Conservation (phyloP, 768 basidiomycete species). For the Amanita jacksonii region DNA sequence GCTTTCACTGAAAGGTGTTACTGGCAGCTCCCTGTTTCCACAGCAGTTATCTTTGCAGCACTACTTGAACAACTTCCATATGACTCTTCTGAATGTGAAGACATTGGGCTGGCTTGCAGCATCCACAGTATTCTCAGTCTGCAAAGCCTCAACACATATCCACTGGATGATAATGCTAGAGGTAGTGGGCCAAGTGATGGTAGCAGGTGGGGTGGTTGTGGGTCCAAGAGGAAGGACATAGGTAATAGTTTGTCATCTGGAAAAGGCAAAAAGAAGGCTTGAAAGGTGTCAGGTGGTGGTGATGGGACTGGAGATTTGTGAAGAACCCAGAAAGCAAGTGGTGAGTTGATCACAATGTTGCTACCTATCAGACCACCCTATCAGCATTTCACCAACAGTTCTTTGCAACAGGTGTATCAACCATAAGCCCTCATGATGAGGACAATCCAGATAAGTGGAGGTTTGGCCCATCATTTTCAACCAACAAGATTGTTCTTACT, state of each 20-base stretch:
- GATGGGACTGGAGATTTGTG: constrained; percentile 7
- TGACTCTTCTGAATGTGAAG: constrained; percentile 5
- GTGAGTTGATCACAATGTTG: constrained; percentile 6
- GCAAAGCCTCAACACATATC: background rate
- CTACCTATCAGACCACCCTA: background rate
- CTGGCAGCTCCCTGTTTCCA: constrained; percentile 9
- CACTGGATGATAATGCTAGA: background rate
- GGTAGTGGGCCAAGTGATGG: constrained; percentile 1
- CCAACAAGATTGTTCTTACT: constrained; percentile 10
- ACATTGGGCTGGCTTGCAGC: constrained; percentile 3
- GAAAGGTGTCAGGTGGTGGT: background rate
- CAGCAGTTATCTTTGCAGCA: constrained; percentile 8
- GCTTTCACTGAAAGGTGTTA: constrained; percentile 8
- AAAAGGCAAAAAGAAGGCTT: constrained; percentile 6
- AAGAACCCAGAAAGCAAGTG: constrained; percentile 1
- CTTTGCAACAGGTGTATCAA: constrained; percentile 8
- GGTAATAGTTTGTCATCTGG: background rate
- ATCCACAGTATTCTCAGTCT: background rate
- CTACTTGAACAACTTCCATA: constrained; percentile 9
- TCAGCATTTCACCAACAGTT: constrained; percentile 4
- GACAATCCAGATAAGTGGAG: constrained; percentile 8
- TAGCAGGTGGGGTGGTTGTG: constrained; percentile 1
- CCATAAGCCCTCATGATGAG: constrained; percentile 8
- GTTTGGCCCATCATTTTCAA: constrained; percentile 10
- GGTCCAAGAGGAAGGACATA: constrained; percentile 5